Evolutionary conservation across 768 basidiomycete genomes (phyloP), one percentile per base, ranked within the genome.

Genomic region (Russula abietina): DNA sequence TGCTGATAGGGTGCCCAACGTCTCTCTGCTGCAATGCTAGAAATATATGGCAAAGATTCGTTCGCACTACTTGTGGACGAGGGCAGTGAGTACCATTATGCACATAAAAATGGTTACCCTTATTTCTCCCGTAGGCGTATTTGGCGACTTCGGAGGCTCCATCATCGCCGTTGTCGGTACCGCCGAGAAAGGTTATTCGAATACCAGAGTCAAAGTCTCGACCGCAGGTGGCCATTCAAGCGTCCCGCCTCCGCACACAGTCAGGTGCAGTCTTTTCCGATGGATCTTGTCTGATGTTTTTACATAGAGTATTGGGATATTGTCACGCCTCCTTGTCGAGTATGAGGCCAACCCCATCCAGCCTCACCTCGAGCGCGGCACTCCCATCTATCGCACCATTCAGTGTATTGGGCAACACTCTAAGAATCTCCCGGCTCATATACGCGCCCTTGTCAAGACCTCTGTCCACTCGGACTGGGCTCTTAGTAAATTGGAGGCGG

Each of bases 11-110:
- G 88, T 36, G 88, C 86, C 12, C 72, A 72, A 30, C 69, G 70
- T 4, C 75, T 89, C 46, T 76, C 77, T 0, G 69, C 74, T 14
- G 75, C 75, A 49, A 73, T 97, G 36, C 71, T 83, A 52, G 67
- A 78, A 3, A 79, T 76, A 16, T 95, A 90, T 70, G 93, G 93
- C 38, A 71, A 81, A 62, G 73, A 92, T 69, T 81, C 83, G 5
- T 84, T 92, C 69, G 84, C 89, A 0, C 79, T 96, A 70, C 72
- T 97, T 50, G 79, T 98, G 39, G 95, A 98, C 69, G 95, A 98
- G 77, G 93, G 94, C 38, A 83, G 91, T 85, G 72, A 69, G 76
- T 71, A 14, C 19, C 46, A 11, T 49, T 36, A 12, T 8, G 48
- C 38, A 16, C 22, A 10, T 32, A 3, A 12, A 14, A 17, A 17